Percentiles rank a stretch among this genome's conserved stretches.
Evolutionary conservation across 179 eudicot genomes (phyloP).

Genomic region (Silene coronaria): DNA sequence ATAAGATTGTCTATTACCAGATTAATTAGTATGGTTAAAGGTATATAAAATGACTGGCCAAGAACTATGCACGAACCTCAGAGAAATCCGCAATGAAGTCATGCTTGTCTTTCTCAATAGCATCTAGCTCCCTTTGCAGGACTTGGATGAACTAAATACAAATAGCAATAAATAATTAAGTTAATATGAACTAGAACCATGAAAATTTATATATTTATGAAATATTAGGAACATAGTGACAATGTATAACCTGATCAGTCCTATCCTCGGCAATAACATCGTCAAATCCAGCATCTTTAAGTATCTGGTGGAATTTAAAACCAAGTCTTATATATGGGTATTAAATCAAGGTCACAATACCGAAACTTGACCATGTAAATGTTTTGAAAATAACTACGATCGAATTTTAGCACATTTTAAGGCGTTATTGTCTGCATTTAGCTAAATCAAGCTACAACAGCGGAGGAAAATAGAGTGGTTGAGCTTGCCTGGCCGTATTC

Average conservation of each 20-base stretch:
- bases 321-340: background rate
- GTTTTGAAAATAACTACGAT: no score
- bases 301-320: constrained; percentile 50
- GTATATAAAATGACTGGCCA: background rate
- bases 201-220: no score
- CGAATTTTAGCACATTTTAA: no score
- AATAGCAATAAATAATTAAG: constrained; percentile 10
- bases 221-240: background rate
- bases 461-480: background rate
- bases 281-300: constrained; percentile 78
- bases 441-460: no score
- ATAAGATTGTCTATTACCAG: no score
- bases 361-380: no score
- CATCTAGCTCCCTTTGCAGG: constrained; percentile 58
- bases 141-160: constrained; percentile 65
- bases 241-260: constrained; percentile 60
- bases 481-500: constrained; percentile 75
- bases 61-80: constrained; percentile 40
- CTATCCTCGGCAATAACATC: constrained; percentile 86
- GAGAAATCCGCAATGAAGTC: constrained; percentile 77
- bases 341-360: background rate
- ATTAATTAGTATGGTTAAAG: no score
- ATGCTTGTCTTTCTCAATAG: constrained; percentile 68
- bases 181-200: background rate
- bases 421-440: no score